Conservation (phyloP, 2,329 filamentous ascomycete genomes). For the Monosporascus sp. region DNA sequence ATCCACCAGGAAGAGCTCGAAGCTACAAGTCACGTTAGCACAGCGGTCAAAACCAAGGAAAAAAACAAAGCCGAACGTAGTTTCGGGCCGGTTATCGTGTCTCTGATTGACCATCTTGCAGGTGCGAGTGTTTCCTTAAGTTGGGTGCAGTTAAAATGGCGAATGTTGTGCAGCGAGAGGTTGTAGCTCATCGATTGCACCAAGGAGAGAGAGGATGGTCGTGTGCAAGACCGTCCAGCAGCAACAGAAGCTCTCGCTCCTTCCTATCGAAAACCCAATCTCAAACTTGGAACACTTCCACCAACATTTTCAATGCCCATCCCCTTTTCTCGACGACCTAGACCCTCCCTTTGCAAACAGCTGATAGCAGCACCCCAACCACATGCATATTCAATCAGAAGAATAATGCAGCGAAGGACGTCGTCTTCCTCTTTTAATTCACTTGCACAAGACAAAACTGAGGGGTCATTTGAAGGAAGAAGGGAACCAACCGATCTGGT, state of each 20-base stretch:
- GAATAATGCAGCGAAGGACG: too few species aligned
- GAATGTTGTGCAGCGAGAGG: neutral
- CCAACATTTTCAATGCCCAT: too few species aligned
- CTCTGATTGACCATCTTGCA: neutral
- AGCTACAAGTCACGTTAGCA: constrained; percentile 49
- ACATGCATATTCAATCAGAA: too few species aligned
- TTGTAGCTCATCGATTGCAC: neutral
- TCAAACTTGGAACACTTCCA: too few species aligned
- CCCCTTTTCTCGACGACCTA: too few species aligned
- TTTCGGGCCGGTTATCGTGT: neutral
- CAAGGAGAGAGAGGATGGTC: neutral
- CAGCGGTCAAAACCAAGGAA: neutral
- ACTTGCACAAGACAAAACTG: constrained; percentile 1
- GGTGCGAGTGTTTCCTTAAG: neutral
- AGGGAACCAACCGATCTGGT: constrained; percentile 45
- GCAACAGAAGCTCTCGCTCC: too few species aligned
- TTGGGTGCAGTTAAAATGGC: neutral
- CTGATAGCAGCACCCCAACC: too few species aligned
- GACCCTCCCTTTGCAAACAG: too few species aligned
- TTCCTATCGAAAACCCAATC: too few species aligned
- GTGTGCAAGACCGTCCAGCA: too few species aligned
- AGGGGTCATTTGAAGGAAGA: constrained; percentile 3
- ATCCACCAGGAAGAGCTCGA: constrained; percentile 84
- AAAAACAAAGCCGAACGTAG: neutral
- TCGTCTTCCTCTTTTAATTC: too few species aligned